Evolutionary conservation across 2,329 filamentous ascomycete genomes (phyloP).

Genomic region (Cladobotryum protrusum): DNA sequence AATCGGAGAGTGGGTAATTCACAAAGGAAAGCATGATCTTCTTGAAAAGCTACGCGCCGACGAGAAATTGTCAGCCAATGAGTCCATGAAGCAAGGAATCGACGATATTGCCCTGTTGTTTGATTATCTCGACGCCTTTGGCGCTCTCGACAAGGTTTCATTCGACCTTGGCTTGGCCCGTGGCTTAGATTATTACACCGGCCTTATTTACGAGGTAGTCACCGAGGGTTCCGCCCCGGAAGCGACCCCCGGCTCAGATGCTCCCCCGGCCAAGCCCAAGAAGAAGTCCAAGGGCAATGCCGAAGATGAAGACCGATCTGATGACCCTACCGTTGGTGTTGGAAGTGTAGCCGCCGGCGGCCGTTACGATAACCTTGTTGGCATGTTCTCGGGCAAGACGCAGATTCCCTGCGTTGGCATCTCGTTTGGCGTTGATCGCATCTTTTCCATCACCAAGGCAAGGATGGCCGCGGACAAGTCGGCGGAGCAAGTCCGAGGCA

Average conservation of each 20-base stretch:
- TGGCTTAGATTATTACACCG: slow-evolving; percentile 89
- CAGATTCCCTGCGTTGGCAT: slow-evolving; percentile 64
- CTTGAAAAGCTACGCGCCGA: slow-evolving; percentile 64
- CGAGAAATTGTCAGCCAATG: slow-evolving; percentile 62
- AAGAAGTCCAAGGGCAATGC: slow-evolving; percentile 47
- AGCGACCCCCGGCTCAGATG: slow-evolving; percentile 25
- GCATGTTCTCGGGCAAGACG: slow-evolving; percentile 82
- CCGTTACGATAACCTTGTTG: slow-evolving; percentile 86
- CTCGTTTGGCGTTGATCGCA: slow-evolving; percentile 91
- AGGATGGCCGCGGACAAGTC: slow-evolving; percentile 59
- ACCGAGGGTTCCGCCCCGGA: slow-evolving; percentile 68
- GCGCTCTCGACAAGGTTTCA: slow-evolving; percentile 65
- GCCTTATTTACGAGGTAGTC: slow-evolving; percentile 83
- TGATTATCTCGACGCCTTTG: slow-evolving; percentile 73
- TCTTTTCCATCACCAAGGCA: slow-evolving; percentile 86
- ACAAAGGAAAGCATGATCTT: slow-evolving; percentile 69
- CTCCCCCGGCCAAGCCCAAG: slow-evolving; percentile 24
- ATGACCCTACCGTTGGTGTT: slow-evolving; percentile 75
- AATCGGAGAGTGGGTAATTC: slow-evolving; percentile 78
- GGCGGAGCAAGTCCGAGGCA: slow-evolving; percentile 55
- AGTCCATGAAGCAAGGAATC: slow-evolving; percentile 70
- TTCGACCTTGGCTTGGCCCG: slow-evolving; percentile 88
- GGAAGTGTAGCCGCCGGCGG: slow-evolving; percentile 86
- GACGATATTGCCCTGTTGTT: slow-evolving; percentile 76
- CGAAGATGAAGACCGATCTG: slow-evolving; percentile 60